These are phyloP conservation scores for Fusarium duplospermum DNA, from an alignment of 2,329 filamentous ascomycete genomes.

Conservation along the genomic window DNA sequence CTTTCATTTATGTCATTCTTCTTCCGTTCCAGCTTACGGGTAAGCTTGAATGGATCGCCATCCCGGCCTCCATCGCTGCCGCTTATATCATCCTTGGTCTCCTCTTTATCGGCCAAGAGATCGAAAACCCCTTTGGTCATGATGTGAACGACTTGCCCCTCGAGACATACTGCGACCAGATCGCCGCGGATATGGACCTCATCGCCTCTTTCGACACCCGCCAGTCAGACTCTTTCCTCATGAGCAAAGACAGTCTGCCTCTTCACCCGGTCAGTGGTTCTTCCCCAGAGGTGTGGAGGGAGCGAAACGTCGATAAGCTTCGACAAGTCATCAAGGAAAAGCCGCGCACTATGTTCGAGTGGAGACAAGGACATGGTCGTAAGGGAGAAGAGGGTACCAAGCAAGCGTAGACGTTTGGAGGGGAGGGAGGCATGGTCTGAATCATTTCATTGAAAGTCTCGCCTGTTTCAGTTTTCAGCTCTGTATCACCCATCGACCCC, in stretches of 20 bases:
- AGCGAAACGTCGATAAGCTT: slow-evolving; percentile 53
- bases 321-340: slow-evolving; percentile 54
- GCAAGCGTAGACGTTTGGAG: neutral
- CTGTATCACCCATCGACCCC: neutral
- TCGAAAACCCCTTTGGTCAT: slow-evolving; percentile 86
- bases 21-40: slow-evolving; percentile 82
- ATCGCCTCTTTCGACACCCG: slow-evolving; percentile 65
- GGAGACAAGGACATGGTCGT: slow-evolving; percentile 23
- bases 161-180: slow-evolving; percentile 79
- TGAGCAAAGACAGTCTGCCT: slow-evolving; percentile 58
- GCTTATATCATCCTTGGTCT: slow-evolving; percentile 88
- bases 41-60: slow-evolving; percentile 77
- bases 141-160: slow-evolving; percentile 86
- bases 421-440: neutral
- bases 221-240: slow-evolving; percentile 46
- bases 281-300: slow-evolving; percentile 51
- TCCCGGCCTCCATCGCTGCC: slow-evolving; percentile 77
- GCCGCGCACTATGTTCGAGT: slow-evolving; percentile 50
- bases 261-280: slow-evolving; percentile 64
- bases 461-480: neutral
- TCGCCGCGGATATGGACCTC: slow-evolving; percentile 79
- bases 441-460: neutral
- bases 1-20: slow-evolving; percentile 83
- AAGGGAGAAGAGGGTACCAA: neutral
- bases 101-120: slow-evolving; percentile 78